phyloP scores from a whole-genome alignment of 2,329 filamentous ascomycete species.

The Colletotrichum tofieldiae region DNA sequence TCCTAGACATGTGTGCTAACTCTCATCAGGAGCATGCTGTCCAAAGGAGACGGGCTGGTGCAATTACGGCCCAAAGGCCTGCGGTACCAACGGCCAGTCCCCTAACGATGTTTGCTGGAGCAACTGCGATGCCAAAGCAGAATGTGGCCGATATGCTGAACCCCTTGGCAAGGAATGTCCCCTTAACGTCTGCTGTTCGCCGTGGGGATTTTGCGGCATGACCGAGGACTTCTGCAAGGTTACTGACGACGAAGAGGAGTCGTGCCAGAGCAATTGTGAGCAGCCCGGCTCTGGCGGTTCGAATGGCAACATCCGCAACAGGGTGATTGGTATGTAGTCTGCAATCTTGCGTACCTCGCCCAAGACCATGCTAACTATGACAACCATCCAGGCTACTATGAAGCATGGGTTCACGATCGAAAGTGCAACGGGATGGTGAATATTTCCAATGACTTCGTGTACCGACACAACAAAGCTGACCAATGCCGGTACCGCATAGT shows the following conservation, averaged over 20 bases:
- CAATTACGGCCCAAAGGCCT: constrained; percentile 39
- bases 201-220: constrained; percentile 54
- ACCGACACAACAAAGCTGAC: no score
- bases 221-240: constrained; percentile 34
- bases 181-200: constrained; percentile 56
- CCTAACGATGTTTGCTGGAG: constrained; percentile 50
- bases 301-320: no score
- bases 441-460: no score
- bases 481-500: no score
- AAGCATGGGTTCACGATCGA: no score
- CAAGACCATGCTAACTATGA: no score
- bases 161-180: constrained; percentile 49
- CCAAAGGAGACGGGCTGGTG: constrained; percentile 34
- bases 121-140: constrained; percentile 53
- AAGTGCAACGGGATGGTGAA: no score
- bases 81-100: constrained; percentile 45
- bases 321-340: no score
- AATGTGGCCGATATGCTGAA: constrained; percentile 50
- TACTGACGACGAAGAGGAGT: no score
- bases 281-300: background rate
- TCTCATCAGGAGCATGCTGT: constrained; percentile 24
- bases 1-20: no score
- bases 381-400: no score
- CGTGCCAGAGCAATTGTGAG: constrained; percentile 46
- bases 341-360: no score